A percentile compares a stretch with the other conserved stretches of the same genome.
Evolutionary conservation across 177 flowering plant species (phyloP).

Genomic region (Vitis hybrid): DNA sequence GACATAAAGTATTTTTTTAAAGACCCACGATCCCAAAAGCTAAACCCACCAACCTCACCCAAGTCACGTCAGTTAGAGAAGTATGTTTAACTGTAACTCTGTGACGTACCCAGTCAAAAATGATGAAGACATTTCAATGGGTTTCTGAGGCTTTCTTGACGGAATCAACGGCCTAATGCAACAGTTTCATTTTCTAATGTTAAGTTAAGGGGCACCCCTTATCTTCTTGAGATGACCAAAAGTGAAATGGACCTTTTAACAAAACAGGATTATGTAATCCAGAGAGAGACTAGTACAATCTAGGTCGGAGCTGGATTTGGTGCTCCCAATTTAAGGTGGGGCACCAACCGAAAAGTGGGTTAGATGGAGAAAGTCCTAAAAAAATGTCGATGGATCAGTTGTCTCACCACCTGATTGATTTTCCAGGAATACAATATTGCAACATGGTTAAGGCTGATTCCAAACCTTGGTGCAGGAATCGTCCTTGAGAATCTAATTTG

Average conservation of each 20-base stretch:
- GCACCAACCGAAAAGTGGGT: conserved; percentile 11
- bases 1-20: not conserved
- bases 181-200: not conserved
- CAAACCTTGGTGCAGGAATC: too few species aligned
- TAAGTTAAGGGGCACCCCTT: not conserved
- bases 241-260: not conserved
- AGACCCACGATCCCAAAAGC: not conserved
- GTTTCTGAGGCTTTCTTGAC: not conserved
- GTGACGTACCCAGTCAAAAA: not conserved
- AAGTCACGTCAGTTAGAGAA: conserved; percentile 29
- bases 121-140: not conserved
- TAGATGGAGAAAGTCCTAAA: too few species aligned
- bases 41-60: conserved; percentile 29
- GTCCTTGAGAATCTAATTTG: too few species aligned
- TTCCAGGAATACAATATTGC: too few species aligned
- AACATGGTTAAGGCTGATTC: too few species aligned
- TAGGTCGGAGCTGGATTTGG: conserved; percentile 10
- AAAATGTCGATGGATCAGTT: too few species aligned
- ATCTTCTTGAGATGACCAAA: not conserved
- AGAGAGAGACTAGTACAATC: not conserved
- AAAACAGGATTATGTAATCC: not conserved
- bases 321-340: conserved; percentile 19
- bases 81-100: conserved; percentile 34
- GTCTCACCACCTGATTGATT: too few species aligned
- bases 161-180: not conserved